These are phyloP conservation scores for Rhinocladiella mackenziei DNA, from an alignment of 2,329 filamentous ascomycete genomes.

Conservation along the genomic window DNA sequence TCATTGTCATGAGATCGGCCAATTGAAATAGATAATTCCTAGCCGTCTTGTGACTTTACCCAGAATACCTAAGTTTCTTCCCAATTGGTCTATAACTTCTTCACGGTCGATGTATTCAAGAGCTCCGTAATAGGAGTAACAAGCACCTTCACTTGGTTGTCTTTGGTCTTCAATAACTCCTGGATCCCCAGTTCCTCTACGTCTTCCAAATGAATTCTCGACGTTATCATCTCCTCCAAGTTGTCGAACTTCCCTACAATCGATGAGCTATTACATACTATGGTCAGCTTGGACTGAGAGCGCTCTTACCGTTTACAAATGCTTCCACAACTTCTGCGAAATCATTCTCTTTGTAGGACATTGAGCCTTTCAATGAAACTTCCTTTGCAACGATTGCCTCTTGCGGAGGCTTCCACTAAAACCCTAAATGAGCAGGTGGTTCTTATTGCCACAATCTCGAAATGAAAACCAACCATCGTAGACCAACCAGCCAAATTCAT, in stretches of 20 bases:
- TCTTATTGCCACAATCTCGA: too few species aligned
- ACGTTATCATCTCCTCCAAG: slow-evolving; percentile 54
- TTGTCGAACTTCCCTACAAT: slow-evolving; percentile 33
- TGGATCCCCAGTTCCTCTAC: slow-evolving; percentile 56
- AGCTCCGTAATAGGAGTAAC: too few species aligned
- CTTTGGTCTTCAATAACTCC: slow-evolving; percentile 55
- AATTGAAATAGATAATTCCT: too few species aligned
- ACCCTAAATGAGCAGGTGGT: too few species aligned
- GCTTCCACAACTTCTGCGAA: slow-evolving; percentile 35
- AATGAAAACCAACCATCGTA: slow-evolving; percentile 22
- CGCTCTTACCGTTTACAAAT: slow-evolving; percentile 31
- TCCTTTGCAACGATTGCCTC: slow-evolving; percentile 17
- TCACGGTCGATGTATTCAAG: too few species aligned
- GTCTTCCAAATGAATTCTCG: slow-evolving; percentile 52
- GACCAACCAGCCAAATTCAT: slow-evolving; percentile 37
- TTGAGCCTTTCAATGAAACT: slow-evolving; percentile 29
- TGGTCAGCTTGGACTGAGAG: too few species aligned
- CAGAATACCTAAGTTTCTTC: too few species aligned
- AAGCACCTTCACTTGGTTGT: slow-evolving; percentile 60
- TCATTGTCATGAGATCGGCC: too few species aligned
- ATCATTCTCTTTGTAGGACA: slow-evolving; percentile 34
- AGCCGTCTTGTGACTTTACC: too few species aligned
- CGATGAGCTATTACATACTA: too few species aligned
- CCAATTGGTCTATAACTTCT: too few species aligned
- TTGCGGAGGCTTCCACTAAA: too few species aligned